Evolutionary conservation across 108 stramenopile species (phyloP).

Genomic region (Aurantiochytrium sp.): DNA sequence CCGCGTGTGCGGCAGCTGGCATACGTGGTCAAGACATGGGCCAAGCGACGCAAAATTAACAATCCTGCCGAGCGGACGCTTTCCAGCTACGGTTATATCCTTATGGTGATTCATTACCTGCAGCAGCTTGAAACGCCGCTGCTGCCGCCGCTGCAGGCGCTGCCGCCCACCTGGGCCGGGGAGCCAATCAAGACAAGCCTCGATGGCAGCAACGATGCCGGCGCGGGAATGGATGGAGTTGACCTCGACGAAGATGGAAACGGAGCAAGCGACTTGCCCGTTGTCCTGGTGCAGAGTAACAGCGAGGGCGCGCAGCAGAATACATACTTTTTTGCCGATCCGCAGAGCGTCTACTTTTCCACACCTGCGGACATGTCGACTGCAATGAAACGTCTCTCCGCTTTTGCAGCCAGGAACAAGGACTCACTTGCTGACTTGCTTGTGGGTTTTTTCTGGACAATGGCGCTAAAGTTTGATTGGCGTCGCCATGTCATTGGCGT

Average conservation of each 20-base stretch:
- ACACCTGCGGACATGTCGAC: not conserved
- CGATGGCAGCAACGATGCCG: not conserved
- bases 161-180: slow-evolving; percentile 52
- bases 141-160: slow-evolving; percentile 86
- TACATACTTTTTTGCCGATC: slow-evolving; percentile 63
- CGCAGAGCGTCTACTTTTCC: slow-evolving; percentile 1
- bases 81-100: slow-evolving; percentile 89
- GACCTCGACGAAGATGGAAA: not conserved
- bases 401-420: not conserved
- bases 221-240: not conserved
- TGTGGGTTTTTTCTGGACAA: slow-evolving; percentile 82
- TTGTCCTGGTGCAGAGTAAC: slow-evolving; percentile 58
- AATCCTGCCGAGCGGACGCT: slow-evolving; percentile 83
- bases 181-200: not conserved
- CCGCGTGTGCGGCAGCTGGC: slow-evolving; percentile 72
- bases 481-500: slow-evolving; percentile 68
- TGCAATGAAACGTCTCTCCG: not conserved
- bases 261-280: not conserved
- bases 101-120: slow-evolving; percentile 88
- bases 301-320: slow-evolving; percentile 60
- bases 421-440: slow-evolving; percentile 63
- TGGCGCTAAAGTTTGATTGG: slow-evolving; percentile 81
- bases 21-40: slow-evolving; percentile 89
- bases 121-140: slow-evolving; percentile 54
- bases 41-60: slow-evolving; percentile 85